Percentiles rank a stretch among this genome's conserved stretches.
Evolutionary conservation across 352 stramenopile genomes (phyloP).

Genomic region (Phytophthora vignae): DNA sequence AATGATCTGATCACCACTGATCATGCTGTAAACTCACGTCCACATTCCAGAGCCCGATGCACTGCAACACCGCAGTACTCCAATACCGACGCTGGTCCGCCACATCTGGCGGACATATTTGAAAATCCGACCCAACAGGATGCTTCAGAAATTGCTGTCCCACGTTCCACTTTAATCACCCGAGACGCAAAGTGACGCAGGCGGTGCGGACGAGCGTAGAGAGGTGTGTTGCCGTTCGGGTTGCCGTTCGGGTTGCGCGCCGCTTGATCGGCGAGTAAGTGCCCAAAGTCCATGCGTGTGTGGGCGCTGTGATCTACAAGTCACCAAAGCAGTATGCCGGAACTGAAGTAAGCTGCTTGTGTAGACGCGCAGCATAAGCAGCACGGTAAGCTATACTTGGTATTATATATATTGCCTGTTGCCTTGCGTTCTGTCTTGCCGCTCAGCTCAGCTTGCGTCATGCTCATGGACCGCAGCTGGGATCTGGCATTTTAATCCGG

Average conservation of each 20-base stretch:
- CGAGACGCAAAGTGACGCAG: conserved; percentile 18
- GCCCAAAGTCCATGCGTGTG: too few species aligned
- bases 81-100: not conserved
- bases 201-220: conserved; percentile 1
- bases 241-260: too few species aligned
- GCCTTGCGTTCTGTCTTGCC: not conserved
- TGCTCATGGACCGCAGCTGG: not conserved
- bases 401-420: too few species aligned
- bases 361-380: too few species aligned
- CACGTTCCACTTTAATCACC: conserved; percentile 19
- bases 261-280: too few species aligned
- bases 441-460: not conserved
- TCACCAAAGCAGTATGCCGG: too few species aligned
- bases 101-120: conserved; percentile 8
- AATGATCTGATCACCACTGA: too few species aligned
- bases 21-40: conserved; percentile 15
- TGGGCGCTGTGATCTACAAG: not conserved
- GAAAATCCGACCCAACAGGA: conserved; percentile 7
- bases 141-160: conserved; percentile 24
- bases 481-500: not conserved
- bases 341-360: too few species aligned
- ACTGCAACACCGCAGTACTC: too few species aligned
- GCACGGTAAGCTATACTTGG: too few species aligned
- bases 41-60: conserved; percentile 8
- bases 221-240: too few species aligned